Evolutionary conservation across 2,329 filamentous ascomycete species (phyloP).

Genomic region (Capronia coronata): DNA sequence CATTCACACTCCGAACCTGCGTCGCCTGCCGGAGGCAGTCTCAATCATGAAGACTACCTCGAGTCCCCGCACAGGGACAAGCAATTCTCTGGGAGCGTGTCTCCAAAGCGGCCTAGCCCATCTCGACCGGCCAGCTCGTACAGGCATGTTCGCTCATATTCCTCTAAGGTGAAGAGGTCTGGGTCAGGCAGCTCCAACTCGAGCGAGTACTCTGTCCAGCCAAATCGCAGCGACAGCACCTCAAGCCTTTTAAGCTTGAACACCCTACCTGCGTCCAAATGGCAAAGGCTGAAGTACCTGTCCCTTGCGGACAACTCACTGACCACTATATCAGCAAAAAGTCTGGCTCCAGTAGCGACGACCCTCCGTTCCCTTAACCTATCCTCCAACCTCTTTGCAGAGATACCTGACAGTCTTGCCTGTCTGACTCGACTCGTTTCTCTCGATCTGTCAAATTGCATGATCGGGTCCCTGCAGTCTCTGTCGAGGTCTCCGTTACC

Average conservation of each 20-base stretch:
- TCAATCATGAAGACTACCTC: constrained; percentile 30
- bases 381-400: constrained; percentile 86
- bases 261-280: constrained; percentile 75
- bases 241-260: constrained; percentile 68
- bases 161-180: constrained; percentile 73
- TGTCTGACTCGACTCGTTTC: constrained; percentile 81
- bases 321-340: constrained; percentile 67
- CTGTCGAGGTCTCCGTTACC: constrained; percentile 78
- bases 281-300: constrained; percentile 88
- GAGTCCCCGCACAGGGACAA: constrained; percentile 11
- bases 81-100: constrained; percentile 56
- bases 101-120: constrained; percentile 68
- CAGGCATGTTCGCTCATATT: constrained; percentile 57
- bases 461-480: constrained; percentile 92
- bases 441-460: constrained; percentile 89
- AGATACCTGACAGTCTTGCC: constrained; percentile 85
- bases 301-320: constrained; percentile 88
- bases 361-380: constrained; percentile 88
- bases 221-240: constrained; percentile 57
- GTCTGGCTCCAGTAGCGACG: constrained; percentile 74
- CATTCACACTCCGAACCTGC: constrained; percentile 64
- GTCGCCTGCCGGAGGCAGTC: constrained; percentile 47
- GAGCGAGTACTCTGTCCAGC: constrained; percentile 51
- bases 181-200: constrained; percentile 92
- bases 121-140: constrained; percentile 64